These are phyloP conservation scores for Apiosordaria backusii DNA, from an alignment of 495 filamentous ascomycete genomes.

Conservation along the genomic window DNA sequence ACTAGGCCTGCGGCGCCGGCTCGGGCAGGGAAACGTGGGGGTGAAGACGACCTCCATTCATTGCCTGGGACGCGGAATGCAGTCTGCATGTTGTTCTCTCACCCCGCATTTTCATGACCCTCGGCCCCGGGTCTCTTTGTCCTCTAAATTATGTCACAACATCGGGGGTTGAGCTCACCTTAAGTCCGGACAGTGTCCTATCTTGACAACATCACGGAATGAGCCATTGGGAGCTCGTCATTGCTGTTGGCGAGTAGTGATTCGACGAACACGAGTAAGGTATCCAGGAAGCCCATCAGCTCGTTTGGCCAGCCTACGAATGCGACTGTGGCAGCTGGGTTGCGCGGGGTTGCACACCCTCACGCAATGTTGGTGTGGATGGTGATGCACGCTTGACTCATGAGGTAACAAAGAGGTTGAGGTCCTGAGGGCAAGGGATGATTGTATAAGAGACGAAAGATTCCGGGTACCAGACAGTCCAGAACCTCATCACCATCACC, in stretches of 20 bases:
- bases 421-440: not conserved
- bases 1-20: not conserved
- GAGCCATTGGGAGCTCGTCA: not conserved
- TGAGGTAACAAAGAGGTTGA: constrained; percentile 1
- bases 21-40: constrained; percentile 3
- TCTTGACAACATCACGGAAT: not conserved
- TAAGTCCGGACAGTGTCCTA: not conserved
- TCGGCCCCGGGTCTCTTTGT: constrained; percentile 4
- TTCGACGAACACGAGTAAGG: not conserved
- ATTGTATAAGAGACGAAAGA: not conserved
- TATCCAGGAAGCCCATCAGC: not conserved
- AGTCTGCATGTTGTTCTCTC: not conserved
- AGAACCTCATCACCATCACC: not conserved
- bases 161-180: not conserved
- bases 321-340: not conserved
- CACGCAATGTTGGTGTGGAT: not conserved
- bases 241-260: not conserved
- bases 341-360: constrained; percentile 4
- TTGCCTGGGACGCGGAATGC: not conserved
- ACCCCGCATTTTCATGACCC: not conserved
- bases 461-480: not conserved
- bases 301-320: not conserved
- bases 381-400: not conserved
- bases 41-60: not conserved
- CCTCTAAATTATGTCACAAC: not conserved